Conservation (phyloP, 2,329 filamentous ascomycete genomes). For the Tolypocladium ophioglossoides region DNA sequence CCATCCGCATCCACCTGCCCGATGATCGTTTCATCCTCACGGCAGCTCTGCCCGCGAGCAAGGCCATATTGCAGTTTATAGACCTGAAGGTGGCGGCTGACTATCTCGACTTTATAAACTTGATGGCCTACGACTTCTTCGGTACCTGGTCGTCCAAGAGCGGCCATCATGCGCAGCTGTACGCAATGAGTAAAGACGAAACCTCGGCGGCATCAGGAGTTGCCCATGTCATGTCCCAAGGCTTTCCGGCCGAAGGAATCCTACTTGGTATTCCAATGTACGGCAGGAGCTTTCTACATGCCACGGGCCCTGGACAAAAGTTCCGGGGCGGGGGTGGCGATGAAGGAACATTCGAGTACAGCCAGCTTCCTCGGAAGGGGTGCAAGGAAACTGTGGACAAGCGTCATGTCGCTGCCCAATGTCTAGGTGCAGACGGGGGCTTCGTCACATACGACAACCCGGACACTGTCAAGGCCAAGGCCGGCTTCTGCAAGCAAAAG, state of each 20-base stretch:
- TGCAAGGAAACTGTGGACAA: constrained; percentile 60
- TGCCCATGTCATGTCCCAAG: constrained; percentile 51
- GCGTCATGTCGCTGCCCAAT: constrained; percentile 58
- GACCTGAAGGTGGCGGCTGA: constrained; percentile 51
- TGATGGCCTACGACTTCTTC: constrained; percentile 73
- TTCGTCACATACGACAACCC: constrained; percentile 76
- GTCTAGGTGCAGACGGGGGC: constrained; percentile 60
- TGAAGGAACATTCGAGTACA: constrained; percentile 65
- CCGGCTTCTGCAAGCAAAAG: constrained; percentile 59
- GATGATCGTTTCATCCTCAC: constrained; percentile 59
- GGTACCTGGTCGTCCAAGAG: constrained; percentile 57
- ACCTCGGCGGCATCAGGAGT: constrained; percentile 58
- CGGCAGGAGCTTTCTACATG: constrained; percentile 62
- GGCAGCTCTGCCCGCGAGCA: constrained; percentile 59
- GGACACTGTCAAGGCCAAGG: constrained; percentile 66
- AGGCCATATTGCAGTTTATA: constrained; percentile 57
- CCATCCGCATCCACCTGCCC: constrained; percentile 56
- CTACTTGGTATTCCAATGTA: constrained; percentile 67
- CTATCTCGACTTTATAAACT: constrained; percentile 65
- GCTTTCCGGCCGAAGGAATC: constrained; percentile 61
- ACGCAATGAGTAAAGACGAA: constrained; percentile 47
- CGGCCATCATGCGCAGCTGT: constrained; percentile 70
- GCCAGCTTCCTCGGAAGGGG: constrained; percentile 49
- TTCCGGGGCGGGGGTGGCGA: constrained; percentile 47
- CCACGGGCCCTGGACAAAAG: constrained; percentile 52